phyloP scores from a whole-genome alignment of 352 stramenopile species.

The Blastocystis sp. region DNA sequence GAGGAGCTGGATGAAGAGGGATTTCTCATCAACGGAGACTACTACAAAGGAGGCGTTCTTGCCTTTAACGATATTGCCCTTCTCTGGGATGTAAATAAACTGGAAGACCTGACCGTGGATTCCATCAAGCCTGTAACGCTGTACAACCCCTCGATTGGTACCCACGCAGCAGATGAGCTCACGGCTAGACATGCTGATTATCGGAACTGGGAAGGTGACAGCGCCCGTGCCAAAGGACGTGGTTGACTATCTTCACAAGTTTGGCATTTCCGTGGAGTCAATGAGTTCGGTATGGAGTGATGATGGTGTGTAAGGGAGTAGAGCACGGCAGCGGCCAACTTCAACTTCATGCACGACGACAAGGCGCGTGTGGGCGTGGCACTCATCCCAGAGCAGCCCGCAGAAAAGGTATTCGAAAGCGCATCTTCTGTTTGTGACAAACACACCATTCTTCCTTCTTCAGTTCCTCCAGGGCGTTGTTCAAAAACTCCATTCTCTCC shows the following conservation, averaged over 20 bases:
- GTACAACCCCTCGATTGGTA: conserved; percentile 52
- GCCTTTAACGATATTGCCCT: conserved; percentile 55
- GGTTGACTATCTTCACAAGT: conserved; percentile 56
- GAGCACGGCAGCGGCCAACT: conserved; percentile 56
- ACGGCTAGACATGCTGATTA: conserved; percentile 50
- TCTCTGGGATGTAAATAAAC: conserved; percentile 49
- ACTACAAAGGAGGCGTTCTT: conserved; percentile 60
- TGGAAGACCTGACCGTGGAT: conserved; percentile 55
- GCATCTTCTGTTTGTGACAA: conserved; percentile 27
- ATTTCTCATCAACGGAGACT: conserved; percentile 66
- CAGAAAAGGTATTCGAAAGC: conserved; percentile 53
- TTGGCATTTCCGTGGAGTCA: conserved; percentile 45
- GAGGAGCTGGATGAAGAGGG: conserved; percentile 65
- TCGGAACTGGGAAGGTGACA: conserved; percentile 55
- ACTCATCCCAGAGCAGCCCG: conserved; percentile 35
- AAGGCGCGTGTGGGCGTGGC: conserved; percentile 46
- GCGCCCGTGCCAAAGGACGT: conserved; percentile 23
- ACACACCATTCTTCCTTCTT: conserved; percentile 48
- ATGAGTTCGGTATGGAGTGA: conserved; percentile 15
- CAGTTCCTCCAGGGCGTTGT: conserved; percentile 60
- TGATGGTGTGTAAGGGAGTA: not conserved
- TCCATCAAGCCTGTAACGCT: conserved; percentile 37
- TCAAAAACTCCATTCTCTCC: conserved; percentile 66
- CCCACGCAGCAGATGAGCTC: too few relatives aligned
- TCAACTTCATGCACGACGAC: conserved; percentile 68